Evolutionary conservation across 2,329 filamentous ascomycete species (phyloP).

Genomic region (Neonectria punicea): DNA sequence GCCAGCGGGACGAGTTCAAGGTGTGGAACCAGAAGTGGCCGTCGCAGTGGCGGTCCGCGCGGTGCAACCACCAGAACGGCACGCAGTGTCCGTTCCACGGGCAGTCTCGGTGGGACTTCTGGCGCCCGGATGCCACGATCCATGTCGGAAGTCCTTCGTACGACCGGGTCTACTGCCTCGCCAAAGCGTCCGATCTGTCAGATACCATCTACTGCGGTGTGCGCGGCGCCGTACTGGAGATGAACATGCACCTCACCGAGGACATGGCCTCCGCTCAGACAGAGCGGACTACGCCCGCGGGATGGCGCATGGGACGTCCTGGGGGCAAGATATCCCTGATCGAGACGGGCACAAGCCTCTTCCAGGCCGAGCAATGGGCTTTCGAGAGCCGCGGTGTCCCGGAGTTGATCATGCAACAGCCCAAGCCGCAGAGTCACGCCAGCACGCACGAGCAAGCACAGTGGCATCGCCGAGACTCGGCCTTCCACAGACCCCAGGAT

Average conservation of each 20-base stretch:
- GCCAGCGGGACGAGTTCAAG: slow-evolving; percentile 29
- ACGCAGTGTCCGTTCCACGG: slow-evolving; percentile 60
- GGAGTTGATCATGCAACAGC: slow-evolving; percentile 35
- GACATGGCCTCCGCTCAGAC: slow-evolving; percentile 25
- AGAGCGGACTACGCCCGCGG: slow-evolving; percentile 33
- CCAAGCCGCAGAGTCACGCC: slow-evolving; percentile 9
- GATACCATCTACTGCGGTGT: slow-evolving; percentile 62
- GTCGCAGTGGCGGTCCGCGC: slow-evolving; percentile 19
- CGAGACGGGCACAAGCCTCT: slow-evolving; percentile 47
- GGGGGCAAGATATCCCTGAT: slow-evolving; percentile 41
- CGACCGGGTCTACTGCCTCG: slow-evolving; percentile 57
- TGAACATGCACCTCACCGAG: slow-evolving; percentile 45
- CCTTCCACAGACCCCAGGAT: slow-evolving; percentile 32
- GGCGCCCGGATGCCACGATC: slow-evolving; percentile 61
- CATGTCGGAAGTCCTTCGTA: slow-evolving; percentile 52
- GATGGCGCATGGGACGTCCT: slow-evolving; percentile 38
- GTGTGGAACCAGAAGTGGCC: slow-evolving; percentile 26
- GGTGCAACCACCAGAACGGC: slow-evolving; percentile 50
- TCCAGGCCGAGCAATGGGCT: slow-evolving; percentile 35
- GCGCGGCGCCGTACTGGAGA: slow-evolving; percentile 59
- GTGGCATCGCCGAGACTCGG: slow-evolving; percentile 35
- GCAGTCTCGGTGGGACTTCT: slow-evolving; percentile 54
- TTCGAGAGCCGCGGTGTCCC: slow-evolving; percentile 39
- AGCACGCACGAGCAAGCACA: slow-evolving; percentile 22
- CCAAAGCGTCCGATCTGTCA: slow-evolving; percentile 58